Evolutionary conservation across 2,329 filamentous ascomycete genomes (phyloP).

Genomic region (Colletotrichum eleusines): DNA sequence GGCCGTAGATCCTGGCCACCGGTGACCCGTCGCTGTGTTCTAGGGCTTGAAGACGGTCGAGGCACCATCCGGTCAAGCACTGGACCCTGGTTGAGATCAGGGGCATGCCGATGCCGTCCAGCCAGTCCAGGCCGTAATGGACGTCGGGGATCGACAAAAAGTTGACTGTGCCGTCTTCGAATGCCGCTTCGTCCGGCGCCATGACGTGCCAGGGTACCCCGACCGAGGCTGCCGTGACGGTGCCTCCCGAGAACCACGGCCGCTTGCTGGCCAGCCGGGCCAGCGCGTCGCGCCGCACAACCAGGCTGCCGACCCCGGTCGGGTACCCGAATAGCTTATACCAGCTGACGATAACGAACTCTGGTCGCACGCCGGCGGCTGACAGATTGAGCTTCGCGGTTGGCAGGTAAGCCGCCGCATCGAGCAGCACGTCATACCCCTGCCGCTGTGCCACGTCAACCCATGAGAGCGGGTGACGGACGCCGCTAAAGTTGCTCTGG

Average conservation of each 20-base stretch:
- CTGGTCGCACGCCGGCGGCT: conserved; percentile 47
- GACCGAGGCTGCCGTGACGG: conserved; percentile 51
- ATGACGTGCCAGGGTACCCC: conserved; percentile 49
- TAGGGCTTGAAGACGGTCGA: conserved; percentile 48
- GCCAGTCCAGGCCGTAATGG: conserved; percentile 52
- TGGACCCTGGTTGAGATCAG: conserved; percentile 49
- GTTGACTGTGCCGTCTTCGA: conserved; percentile 57
- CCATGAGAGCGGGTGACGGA: conserved; percentile 56
- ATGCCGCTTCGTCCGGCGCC: conserved; percentile 48
- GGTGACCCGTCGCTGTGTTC: conserved; percentile 50
- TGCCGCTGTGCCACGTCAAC: conserved; percentile 50
- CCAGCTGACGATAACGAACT: conserved; percentile 56
- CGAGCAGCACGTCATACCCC: conserved; percentile 56
- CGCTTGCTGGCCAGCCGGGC: conserved; percentile 45
- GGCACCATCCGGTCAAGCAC: conserved; percentile 54
- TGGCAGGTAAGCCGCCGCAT: conserved; percentile 56
- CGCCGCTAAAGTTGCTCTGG: conserved; percentile 60
- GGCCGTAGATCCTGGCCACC: conserved; percentile 54
- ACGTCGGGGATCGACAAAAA: conserved; percentile 56
- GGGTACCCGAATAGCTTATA: conserved; percentile 59
- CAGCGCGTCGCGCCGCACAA: conserved; percentile 51
- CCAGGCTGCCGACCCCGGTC: conserved; percentile 56
- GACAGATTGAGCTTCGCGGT: conserved; percentile 52
- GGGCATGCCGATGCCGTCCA: conserved; percentile 47
- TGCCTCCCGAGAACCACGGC: conserved; percentile 57